Base-by-base conservation (phyloP, 352 stramenopile species). In the Phytopythium litorale region DNA sequence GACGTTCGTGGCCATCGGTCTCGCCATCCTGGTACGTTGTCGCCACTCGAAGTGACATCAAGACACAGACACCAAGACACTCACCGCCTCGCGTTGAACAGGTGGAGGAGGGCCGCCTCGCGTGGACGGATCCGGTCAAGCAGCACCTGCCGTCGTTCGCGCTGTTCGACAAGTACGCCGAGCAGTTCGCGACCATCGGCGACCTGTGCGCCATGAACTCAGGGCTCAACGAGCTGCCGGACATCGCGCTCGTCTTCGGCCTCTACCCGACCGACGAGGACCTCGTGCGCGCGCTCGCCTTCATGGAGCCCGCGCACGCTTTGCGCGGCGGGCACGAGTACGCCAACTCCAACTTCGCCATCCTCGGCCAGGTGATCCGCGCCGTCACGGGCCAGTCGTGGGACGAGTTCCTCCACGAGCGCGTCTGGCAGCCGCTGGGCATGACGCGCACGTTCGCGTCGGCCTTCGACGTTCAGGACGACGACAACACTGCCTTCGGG, bases 161-260 rank as follows among this genome's bases (percentile, higher is more conserved):
- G 30, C 70, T 91, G 13, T 76, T 66, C 32, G 77, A 91, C 65
- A 82, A 82, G 68, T 88, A 88, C 57, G 77, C 73, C 1, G 71
- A 88, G 46, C 11, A 76, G 32, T 76, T 75, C 57, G 64, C 71
- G 42, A 91, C 71, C 5, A 72, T 89, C 28, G 71, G 76, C 4
- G 74, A 89, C 42, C 60, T 91, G 21, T 62, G 76, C 35, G 61
- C 75, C 0, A 88, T 90, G 81, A 88, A 90, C 65, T 88, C 81
- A 1, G 76, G 79, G 3, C 58, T 82, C 15, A 68, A 60, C 19
- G 65, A 61, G 12, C 37, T 71, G 2, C 62, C 70, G 18, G 67
- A 79, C 23, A 11, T 80, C 28, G 58, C 56, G 0, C 48, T 55
- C 3, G 68, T 72, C 45, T 73, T 81, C 52, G 78, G 75, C 3